phyloP scores from a whole-genome alignment of 768 basidiomycete genomes.

The Boletus subparvulus region DNA sequence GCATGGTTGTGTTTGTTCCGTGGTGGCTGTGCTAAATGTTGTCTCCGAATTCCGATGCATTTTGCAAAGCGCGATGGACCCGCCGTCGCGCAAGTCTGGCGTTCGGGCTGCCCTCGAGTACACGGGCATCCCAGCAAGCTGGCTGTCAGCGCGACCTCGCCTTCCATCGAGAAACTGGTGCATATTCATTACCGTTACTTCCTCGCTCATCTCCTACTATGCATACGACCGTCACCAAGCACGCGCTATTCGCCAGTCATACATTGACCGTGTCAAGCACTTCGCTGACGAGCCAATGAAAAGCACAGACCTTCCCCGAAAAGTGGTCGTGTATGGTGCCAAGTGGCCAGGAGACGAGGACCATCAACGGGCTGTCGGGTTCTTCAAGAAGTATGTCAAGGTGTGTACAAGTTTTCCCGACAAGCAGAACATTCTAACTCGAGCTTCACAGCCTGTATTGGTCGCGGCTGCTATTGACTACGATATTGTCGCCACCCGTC shows the following conservation, averaged over 20 bases:
- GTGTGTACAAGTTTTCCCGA: conserved; percentile 45
- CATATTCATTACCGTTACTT: conserved; percentile 82
- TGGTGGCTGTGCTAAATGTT: conserved; percentile 23
- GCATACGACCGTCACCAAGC: conserved; percentile 86
- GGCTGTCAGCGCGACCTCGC: conserved; percentile 81
- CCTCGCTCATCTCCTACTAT: conserved; percentile 69
- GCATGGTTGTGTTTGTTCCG: conserved; percentile 22
- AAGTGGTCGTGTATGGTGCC: conserved; percentile 81
- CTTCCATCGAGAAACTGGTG: conserved; percentile 93
- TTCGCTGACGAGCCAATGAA: conserved; percentile 69
- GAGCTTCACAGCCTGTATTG: conserved; percentile 70
- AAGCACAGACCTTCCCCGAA: conserved; percentile 66
- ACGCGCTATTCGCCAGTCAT: conserved; percentile 70
- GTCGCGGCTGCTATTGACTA: conserved; percentile 96
- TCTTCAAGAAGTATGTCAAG: conserved; percentile 98
- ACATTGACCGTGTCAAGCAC: conserved; percentile 75
- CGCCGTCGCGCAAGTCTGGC: conserved; percentile 45
- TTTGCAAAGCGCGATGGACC: conserved; percentile 6
- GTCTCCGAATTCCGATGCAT: conserved; percentile 23
- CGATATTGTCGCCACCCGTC: conserved; percentile 74
- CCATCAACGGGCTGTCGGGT: conserved; percentile 74
- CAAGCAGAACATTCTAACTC: not conserved
- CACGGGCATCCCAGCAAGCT: conserved; percentile 69
- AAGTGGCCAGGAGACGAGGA: conserved; percentile 98
- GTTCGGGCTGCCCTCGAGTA: conserved; percentile 61